A percentile compares a stretch with the other conserved stretches of the same genome.
phyloP scores from a whole-genome alignment of 2,329 filamentous ascomycete genomes.

The Colletotrichum agaves region DNA sequence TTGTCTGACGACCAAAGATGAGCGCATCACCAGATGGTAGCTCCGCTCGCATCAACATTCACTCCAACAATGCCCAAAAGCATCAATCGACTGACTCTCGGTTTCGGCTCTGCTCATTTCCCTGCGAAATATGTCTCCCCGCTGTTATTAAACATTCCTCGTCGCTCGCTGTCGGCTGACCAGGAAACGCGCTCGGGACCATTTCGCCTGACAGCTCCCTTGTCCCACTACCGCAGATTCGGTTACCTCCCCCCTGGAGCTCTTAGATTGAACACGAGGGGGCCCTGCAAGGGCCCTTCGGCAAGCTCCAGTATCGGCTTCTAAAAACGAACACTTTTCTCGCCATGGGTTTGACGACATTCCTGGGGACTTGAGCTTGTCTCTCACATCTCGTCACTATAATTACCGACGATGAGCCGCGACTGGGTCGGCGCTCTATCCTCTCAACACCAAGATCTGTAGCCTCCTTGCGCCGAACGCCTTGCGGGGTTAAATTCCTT shows the following conservation, averaged over 20 bases:
- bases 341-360: slow-evolving; percentile 10
- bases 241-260: slow-evolving; percentile 28
- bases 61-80: background rate
- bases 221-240: slow-evolving; percentile 34
- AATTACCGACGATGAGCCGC: slow-evolving; percentile 5
- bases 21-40: background rate
- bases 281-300: slow-evolving; percentile 17
- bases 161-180: slow-evolving; percentile 26
- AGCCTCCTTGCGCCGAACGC: background rate
- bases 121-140: slow-evolving; percentile 17
- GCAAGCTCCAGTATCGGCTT: slow-evolving; percentile 25
- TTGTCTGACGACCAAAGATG: background rate
- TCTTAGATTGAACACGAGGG: slow-evolving; percentile 36
- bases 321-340: slow-evolving; percentile 4
- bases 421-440: background rate
- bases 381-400: background rate
- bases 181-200: slow-evolving; percentile 35
- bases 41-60: background rate
- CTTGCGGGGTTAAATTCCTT: background rate
- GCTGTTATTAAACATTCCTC: slow-evolving; percentile 32
- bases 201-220: slow-evolving; percentile 35
- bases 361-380: slow-evolving; percentile 5
- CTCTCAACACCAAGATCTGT: slow-evolving; percentile 2
- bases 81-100: slow-evolving; percentile 1
- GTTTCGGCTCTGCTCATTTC: slow-evolving; percentile 27